Conservation (phyloP, 2,329 filamentous ascomycete genomes). For the Venturia effusa region DNA sequence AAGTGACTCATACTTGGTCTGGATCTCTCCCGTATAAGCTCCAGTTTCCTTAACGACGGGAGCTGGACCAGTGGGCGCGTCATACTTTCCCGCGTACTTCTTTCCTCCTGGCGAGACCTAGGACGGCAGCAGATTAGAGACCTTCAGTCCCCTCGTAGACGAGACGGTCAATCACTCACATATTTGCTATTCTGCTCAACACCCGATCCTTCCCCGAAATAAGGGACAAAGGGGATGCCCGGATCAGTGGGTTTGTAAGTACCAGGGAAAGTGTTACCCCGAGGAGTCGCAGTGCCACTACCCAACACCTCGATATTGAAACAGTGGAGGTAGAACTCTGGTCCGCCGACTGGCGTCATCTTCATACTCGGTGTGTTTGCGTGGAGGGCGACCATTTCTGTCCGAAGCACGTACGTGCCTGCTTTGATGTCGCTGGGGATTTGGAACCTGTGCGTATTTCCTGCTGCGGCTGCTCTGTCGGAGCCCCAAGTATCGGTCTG, state of each 20-base stretch:
- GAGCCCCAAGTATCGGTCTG: conserved; percentile 20
- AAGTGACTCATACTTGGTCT: neutral
- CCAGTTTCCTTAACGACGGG: neutral
- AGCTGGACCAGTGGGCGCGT: neutral
- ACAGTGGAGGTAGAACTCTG: conserved; percentile 42
- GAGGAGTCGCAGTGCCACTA: conserved; percentile 24
- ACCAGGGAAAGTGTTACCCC: conserved; percentile 26
- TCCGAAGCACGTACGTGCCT: conserved; percentile 43
- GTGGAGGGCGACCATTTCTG: conserved; percentile 43
- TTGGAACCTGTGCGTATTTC: conserved; percentile 35
- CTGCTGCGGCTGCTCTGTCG: conserved; percentile 28
- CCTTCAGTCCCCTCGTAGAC: neutral
- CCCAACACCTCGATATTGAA: conserved; percentile 38
- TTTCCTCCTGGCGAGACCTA: neutral
- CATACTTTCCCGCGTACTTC: neutral
- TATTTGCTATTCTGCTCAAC: neutral
- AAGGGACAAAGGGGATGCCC: neutral
- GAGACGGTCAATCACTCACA: neutral
- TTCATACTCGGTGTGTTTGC: conserved; percentile 20
- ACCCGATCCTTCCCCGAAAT: neutral
- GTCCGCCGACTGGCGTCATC: conserved; percentile 28
- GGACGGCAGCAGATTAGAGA: too few species aligned
- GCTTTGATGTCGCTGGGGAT: conserved; percentile 32
- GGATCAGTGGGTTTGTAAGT: conserved; percentile 26
- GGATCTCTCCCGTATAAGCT: neutral